phyloP scores from a whole-genome alignment of 1,139 yeast genomes.

The Candida sanyaensis region DNA sequence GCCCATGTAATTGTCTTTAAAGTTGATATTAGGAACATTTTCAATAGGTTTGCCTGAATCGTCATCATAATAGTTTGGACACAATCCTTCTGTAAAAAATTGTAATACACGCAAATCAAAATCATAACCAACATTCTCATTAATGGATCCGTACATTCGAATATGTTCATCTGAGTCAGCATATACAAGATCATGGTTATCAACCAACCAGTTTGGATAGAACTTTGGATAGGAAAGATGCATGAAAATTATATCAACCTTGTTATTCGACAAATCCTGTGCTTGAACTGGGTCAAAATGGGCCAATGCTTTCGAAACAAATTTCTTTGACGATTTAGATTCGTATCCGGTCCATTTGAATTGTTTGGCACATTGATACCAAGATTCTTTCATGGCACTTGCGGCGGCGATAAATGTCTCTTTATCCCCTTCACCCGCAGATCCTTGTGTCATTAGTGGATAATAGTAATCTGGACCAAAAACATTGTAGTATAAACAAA shows the following conservation, averaged over 20 bases:
- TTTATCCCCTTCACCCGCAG: slow-evolving; percentile 75
- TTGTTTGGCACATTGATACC: slow-evolving; percentile 53
- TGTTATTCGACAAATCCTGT: slow-evolving; percentile 11
- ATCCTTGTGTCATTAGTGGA: slow-evolving; percentile 63
- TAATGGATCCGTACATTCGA: slow-evolving; percentile 46
- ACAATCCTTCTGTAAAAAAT: slow-evolving; percentile 40
- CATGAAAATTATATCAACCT: slow-evolving; percentile 45
- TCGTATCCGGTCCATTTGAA: slow-evolving; percentile 56
- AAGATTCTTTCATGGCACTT: slow-evolving; percentile 46
- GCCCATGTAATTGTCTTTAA: slow-evolving; percentile 35
- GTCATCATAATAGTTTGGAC: slow-evolving; percentile 35
- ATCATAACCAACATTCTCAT: slow-evolving; percentile 50
- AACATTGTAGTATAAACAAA: slow-evolving; percentile 59
- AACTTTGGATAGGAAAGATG: slow-evolving; percentile 70
- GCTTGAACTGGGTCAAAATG: slow-evolving; percentile 56
- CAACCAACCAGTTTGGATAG: slow-evolving; percentile 50
- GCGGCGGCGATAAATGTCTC: slow-evolving; percentile 72
- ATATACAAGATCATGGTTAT: slow-evolving; percentile 47
- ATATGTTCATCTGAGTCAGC: slow-evolving; percentile 38
- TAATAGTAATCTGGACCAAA: slow-evolving; percentile 56
- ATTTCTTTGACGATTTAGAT: slow-evolving; percentile 34
- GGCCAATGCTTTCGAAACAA: slow-evolving; percentile 57
- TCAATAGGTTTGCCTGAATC: slow-evolving; percentile 31
- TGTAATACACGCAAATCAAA: slow-evolving; percentile 48
- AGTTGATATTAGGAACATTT: slow-evolving; percentile 19